phyloP scores from a whole-genome alignment of 148 eudicot species.

The Hydrangea macrophylla region DNA sequence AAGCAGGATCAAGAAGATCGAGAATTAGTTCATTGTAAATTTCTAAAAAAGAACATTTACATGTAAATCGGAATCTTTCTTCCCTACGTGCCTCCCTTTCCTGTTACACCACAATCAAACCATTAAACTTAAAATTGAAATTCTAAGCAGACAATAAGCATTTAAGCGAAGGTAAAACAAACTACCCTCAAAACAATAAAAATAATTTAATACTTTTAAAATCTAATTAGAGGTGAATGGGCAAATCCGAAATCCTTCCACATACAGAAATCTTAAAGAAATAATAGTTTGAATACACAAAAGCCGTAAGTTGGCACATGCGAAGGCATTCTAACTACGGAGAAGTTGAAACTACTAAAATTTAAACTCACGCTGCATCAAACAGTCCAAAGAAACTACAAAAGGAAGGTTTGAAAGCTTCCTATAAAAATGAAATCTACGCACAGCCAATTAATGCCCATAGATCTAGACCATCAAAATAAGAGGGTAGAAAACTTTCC shows the following conservation, averaged over 20 bases:
- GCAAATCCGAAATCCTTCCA: not conserved
- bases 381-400: not conserved
- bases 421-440: not conserved
- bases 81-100: slow-evolving; percentile 95
- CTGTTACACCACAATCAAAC: slow-evolving; percentile 34
- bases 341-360: too few species aligned
- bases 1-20: slow-evolving; percentile 85
- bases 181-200: not conserved
- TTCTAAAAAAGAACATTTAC: slow-evolving; percentile 96
- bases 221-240: not conserved
- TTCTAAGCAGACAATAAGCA: not conserved
- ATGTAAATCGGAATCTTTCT: slow-evolving; percentile 75
- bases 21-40: slow-evolving; percentile 96
- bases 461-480: not conserved
- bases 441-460: not conserved
- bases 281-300: not conserved
- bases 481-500: not conserved
- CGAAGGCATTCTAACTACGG: not conserved
- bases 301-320: not conserved
- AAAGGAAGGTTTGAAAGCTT: not conserved
- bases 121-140: slow-evolving; percentile 8
- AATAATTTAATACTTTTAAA: not conserved
- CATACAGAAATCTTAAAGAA: not conserved
- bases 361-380: not conserved
- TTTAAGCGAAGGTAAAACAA: not conserved